Conservation (phyloP, 2,329 filamentous ascomycete genomes). For the Fusarium cyanostomum region DNA sequence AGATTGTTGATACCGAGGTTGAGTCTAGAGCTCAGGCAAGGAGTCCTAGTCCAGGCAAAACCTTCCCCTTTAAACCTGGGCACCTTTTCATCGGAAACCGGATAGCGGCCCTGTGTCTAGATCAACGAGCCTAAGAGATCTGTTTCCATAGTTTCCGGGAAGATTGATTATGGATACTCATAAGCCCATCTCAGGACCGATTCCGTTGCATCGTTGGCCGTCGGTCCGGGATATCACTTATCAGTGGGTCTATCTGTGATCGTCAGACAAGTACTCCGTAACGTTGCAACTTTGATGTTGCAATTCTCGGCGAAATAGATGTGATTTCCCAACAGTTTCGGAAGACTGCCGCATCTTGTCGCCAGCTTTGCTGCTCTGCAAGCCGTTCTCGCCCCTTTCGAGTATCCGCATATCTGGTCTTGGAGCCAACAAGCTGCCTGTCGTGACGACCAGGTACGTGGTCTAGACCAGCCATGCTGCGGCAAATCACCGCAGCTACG, state of each 20-base stretch:
- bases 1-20: background rate
- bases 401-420: constrained; percentile 7
- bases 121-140: background rate
- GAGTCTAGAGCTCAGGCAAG: background rate
- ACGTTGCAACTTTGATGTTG: background rate
- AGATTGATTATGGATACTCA: background rate
- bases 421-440: constrained; percentile 8
- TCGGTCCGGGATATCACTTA: background rate
- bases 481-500: constrained; percentile 12
- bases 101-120: background rate
- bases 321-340: constrained; percentile 13
- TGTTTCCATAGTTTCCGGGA: background rate
- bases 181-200: background rate
- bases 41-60: background rate
- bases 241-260: constrained; percentile 4
- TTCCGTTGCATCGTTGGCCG: background rate
- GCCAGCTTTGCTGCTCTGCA: background rate
- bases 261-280: background rate
- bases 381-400: constrained; percentile 1
- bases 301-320: background rate
- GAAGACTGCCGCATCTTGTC: background rate
- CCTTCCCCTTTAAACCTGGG: background rate
- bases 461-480: constrained; percentile 4
- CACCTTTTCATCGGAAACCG: background rate
- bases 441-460: constrained; percentile 4